These are phyloP conservation scores for Cutaneotrichosporon curvatum DNA, from an alignment of 1,284 basidiomycete genomes.

Conservation along the genomic window DNA sequence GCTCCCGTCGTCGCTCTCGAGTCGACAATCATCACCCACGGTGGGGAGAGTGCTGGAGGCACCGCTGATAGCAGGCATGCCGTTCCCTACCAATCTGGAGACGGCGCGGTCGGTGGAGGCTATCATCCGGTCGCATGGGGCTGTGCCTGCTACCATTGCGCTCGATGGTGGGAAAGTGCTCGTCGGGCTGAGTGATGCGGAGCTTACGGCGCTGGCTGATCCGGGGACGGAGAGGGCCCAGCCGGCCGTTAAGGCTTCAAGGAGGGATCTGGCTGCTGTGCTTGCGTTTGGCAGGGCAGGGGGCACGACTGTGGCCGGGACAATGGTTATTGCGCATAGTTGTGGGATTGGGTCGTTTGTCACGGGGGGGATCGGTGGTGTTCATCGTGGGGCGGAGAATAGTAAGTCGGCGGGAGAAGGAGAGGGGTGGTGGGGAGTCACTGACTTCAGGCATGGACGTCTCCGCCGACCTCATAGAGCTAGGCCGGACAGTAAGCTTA, in stretches of 20 bases:
- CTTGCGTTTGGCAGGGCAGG: conserved; percentile 65
- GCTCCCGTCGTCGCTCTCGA: conserved; percentile 52
- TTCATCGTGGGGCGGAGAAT: conserved; percentile 84
- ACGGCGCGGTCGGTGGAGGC: conserved; percentile 67
- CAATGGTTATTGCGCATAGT: conserved; percentile 70
- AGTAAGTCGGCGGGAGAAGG: conserved; percentile 48
- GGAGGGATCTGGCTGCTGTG: conserved; percentile 76
- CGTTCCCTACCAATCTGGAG: conserved; percentile 67
- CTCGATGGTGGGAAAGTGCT: conserved; percentile 76
- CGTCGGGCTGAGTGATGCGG: conserved; percentile 63
- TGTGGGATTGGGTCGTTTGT: conserved; percentile 70
- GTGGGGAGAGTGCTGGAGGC: conserved; percentile 19
- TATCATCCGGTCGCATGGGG: conserved; percentile 68
- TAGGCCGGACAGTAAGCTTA: conserved; percentile 57
- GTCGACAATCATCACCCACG: conserved; percentile 88
- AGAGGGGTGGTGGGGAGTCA: not conserved
- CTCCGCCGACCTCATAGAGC: conserved; percentile 80
- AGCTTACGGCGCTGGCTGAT: conserved; percentile 62
- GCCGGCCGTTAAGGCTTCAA: conserved; percentile 65
- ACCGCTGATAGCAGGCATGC: conserved; percentile 52
- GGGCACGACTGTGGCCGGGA: conserved; percentile 86
- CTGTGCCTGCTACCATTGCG: conserved; percentile 84
- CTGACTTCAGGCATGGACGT: conserved; percentile 74
- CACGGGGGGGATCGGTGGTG: conserved; percentile 54
- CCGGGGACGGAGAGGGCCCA: conserved; percentile 33